Evolutionary conservation across 2,329 filamentous ascomycete species (phyloP).

Genomic region (Ophioceras dolichostomum): DNA sequence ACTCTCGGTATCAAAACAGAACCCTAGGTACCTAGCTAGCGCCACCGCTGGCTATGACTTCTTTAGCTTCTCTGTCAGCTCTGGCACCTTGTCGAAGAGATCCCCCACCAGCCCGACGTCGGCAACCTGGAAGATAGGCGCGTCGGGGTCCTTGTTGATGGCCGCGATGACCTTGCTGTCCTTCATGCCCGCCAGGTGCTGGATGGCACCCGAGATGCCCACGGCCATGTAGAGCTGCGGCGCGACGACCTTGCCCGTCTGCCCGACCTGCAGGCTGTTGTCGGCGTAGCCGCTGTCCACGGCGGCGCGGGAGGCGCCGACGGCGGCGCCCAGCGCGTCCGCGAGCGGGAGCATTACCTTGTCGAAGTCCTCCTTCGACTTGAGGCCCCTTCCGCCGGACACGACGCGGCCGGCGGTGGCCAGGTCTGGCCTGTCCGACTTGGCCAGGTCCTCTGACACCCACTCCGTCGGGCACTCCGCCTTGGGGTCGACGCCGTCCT

Average conservation of each 20-base stretch:
- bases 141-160: constrained; percentile 96
- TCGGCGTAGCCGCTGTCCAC: constrained; percentile 97
- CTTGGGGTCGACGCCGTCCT: constrained; percentile 78
- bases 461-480: constrained; percentile 64
- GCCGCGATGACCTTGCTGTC: constrained; percentile 98
- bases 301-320: constrained; percentile 87
- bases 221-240: constrained; percentile 91
- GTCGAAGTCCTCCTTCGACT: constrained; percentile 98
- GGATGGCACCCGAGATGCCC: constrained; percentile 93
- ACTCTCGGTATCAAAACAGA: background rate
- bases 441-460: constrained; percentile 86
- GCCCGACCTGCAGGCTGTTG: constrained; percentile 95
- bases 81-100: constrained; percentile 88
- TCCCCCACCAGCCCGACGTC: constrained; percentile 94
- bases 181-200: constrained; percentile 99
- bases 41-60: no score
- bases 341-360: constrained; percentile 83
- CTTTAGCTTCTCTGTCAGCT: constrained; percentile 92
- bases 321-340: constrained; percentile 85
- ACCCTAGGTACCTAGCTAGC: no score
- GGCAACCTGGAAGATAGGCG: constrained; percentile 95
- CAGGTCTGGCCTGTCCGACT: constrained; percentile 88
- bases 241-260: constrained; percentile 97
- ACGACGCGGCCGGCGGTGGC: constrained; percentile 83
- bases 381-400: constrained; percentile 85